These are phyloP conservation scores for Aspergillus fumigatiaffinis DNA, from an alignment of 2,329 filamentous ascomycete genomes.

Conservation along the genomic window DNA sequence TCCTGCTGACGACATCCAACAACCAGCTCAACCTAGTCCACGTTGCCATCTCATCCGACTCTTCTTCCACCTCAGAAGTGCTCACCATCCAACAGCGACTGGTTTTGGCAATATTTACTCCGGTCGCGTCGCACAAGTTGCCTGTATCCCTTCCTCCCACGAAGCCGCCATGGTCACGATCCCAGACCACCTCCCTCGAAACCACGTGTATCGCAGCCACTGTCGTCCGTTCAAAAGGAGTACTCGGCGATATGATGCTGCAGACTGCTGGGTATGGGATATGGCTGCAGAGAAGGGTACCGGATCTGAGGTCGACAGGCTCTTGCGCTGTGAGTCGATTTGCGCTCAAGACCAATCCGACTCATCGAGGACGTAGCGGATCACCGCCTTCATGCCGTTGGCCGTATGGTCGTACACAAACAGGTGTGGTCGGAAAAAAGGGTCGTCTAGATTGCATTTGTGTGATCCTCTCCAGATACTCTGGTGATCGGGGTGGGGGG, in stretches of 20 bases:
- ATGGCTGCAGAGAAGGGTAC: background rate
- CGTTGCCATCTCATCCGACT: background rate
- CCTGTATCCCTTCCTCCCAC: background rate
- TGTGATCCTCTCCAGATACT: slow-evolving; percentile 41
- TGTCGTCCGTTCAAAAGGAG: background rate
- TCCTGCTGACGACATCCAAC: background rate
- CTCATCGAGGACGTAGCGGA: slow-evolving; percentile 44
- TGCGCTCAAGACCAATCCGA: slow-evolving; percentile 41
- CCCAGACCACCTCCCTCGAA: background rate
- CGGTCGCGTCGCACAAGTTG: background rate
- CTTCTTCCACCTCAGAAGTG: background rate
- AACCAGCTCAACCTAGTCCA: background rate
- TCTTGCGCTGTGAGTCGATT: slow-evolving; percentile 32
- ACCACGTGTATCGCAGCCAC: background rate
- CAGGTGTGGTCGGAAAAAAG: slow-evolving; percentile 50
- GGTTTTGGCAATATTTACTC: background rate
- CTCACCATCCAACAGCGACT: background rate
- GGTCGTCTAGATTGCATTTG: slow-evolving; percentile 53
- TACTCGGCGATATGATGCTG: background rate
- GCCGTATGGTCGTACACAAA: slow-evolving; percentile 19
- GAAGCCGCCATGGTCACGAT: background rate
- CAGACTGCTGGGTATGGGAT: background rate
- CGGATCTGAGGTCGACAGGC: slow-evolving; percentile 44
- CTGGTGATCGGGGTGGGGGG: too few relatives aligned
- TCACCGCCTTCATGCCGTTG: slow-evolving; percentile 31